Base-by-base conservation (phyloP, 2,329 filamentous ascomycete species). In the Cryphonectria radicalis region DNA sequence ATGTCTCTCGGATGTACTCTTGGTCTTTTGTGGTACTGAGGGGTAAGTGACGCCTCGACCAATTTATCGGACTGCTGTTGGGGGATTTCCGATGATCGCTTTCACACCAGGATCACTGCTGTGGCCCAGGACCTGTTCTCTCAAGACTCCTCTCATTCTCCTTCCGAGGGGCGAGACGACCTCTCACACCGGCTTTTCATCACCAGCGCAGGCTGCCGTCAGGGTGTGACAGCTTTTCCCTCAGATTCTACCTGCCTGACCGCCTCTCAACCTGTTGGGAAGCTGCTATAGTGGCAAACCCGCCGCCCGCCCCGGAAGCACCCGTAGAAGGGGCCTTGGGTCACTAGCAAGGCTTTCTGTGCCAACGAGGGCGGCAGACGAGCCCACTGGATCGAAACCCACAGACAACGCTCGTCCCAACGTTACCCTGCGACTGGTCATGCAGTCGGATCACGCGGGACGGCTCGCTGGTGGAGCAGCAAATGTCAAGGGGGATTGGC, bases 1-100 rank as follows among this genome's bases (percentile, higher is more conserved):
- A 53, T 37, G 40, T 65, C 63, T 28, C 62, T 28, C 19, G n/a
- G 22, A 40, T 62, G 42, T 65, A 32, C 63, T 50, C 28, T 46
- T 46, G 40, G 37, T 25, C 22, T 50, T 11, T 35, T 37, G 66
- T 17, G 55, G 55, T 28, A 32, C 55, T 19, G 55, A 32, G 55
- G 11, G 46, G 46, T n/a, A 50, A n/a, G 10, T 35, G 43, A n/a
- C 46, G 17, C 10, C 28, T 55, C 63, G 46, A 55, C 46, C 43
- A 32, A 40, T 11, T 8, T 55, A 46, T 17, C 63, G 32, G 42
- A 53, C 32, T 55, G 63, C 19, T 10, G 25, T n/a, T 55, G 46
- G 17, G 25, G 28, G 43, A 22, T 35, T 19, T 40, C 46, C 28
- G 43, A 2, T 40, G 25, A 14, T 37, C 3, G 8, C 46, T 22